Base-by-base conservation (phyloP, 148 eudicot species). In the Nepenthes mirabilis region DNA sequence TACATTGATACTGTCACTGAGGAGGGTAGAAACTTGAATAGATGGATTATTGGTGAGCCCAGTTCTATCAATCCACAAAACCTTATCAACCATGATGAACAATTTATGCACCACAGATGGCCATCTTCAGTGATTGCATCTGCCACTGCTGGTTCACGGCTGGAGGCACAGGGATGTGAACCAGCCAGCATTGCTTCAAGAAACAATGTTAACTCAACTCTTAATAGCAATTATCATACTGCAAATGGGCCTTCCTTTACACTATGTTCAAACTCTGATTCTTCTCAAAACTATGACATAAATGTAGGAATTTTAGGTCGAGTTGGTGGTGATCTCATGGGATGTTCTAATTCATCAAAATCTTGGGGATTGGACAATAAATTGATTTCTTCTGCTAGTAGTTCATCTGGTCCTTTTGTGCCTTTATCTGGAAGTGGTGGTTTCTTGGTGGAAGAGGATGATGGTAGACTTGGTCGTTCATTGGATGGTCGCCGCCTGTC, bases 401-500 rank as follows among this genome's bases (percentile, higher is more conserved):
- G 69, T 45, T 80, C 86, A 52, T 71, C 79, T 36, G 72, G 69
- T 72, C 72, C 87, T 36, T 78, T 65, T 65, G 79, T 70, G 59
- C 60, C 80, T 66, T 79, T 77, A 65, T 77, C 85, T 34, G 76
- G 69, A 43, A 78, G 70, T 70, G 77, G 76, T 48, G 76, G 82
- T 64, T 76, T 68, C 64, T 37, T 66, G 8, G 59, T 65, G 68
- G 82, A 81, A 58, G 88, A 80, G 34, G 75, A 72, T 60, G 88
- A 82, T 47, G 75, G 63, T 49, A 79, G 77, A 63, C 71, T 88
- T 51, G 75, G 77, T 35, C 63, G 62, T 70, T 74, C 87, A 37
- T 34, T 78, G 65, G 95, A 84, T 56, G 81, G 79, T 61, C 81
- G 86, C 13, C 85, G 84, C 56, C 36, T 67, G 32, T 76, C 97